Base-by-base conservation (phyloP, 371 early-diverging fungal genomes). In the Rhizopus microsporus region DNA sequence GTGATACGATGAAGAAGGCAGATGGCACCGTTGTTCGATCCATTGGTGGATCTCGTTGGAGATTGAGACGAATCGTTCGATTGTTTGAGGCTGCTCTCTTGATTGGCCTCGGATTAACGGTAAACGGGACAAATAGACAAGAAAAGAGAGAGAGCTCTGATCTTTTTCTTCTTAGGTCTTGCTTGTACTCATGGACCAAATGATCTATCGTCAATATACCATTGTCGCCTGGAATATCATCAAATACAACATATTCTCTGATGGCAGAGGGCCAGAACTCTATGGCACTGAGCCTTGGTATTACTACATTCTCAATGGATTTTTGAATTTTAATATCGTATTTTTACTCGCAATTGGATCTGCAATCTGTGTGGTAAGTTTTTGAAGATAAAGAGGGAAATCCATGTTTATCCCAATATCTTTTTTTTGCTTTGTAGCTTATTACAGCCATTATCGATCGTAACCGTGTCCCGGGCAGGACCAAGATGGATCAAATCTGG, bases 251-350 rank as follows among this genome's bases (percentile, higher is more conserved):
- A 87, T 97, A 5, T 88, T 98, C 72, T 80, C 83, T 37, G 66
- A 59, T 3, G 87, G 81, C 38, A 80, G 85, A 23, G 92, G 93
- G 0, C 93, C 96, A 3, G 80, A 91, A 46, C 81, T 96, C 15
- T 98, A 88, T 77, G 98, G 97, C 16, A 90, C 90, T 3, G 96
- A 96, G 71, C 95, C 96, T 35, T 95, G 94, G 95, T 83, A 83
- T 68, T 97, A 86, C 73, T 97, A 96, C 62, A 43, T 95, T 4
- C 50, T 86, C 7, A 97, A 97, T 67, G 93, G 94, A 4, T 62
- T 90, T 50, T 73, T 97, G 65, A 98, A 97, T 71, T 97, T 89
- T 69, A 95, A 94, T 58, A 51, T 93, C 16, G 72, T 83, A 3
- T 93, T 92, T 63, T 31, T 89, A 8, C 67, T 90, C 15, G 92